A percentile compares a stretch with the other conserved stretches of the same genome.
These are phyloP conservation scores for Cordia subcordata DNA, from an alignment of 257 asterid species.

Conservation along the genomic window DNA sequence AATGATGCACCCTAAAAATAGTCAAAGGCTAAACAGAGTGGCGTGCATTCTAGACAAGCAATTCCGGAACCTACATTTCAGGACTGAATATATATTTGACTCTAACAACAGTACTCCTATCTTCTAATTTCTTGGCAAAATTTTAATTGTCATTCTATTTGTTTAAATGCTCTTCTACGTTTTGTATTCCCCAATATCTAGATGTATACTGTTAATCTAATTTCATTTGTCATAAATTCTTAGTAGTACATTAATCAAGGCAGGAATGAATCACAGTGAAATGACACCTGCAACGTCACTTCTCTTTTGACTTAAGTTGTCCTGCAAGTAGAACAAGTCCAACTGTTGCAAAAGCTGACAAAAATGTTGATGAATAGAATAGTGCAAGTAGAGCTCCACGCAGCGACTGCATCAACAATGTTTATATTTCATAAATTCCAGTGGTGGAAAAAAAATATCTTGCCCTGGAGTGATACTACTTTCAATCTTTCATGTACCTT, in stretches of 20 bases:
- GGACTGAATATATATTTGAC: no score
- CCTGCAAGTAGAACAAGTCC: constrained; percentile 74
- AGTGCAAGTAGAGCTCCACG: constrained; percentile 59
- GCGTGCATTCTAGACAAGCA: no score
- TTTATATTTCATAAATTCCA: constrained; percentile 1
- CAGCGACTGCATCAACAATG: constrained; percentile 56
- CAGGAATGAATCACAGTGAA: background rate
- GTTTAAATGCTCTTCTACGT: no score
- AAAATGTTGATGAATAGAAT: constrained; percentile 55
- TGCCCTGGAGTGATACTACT: background rate
- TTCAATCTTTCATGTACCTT: constrained; percentile 43
- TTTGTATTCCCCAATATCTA: no score
- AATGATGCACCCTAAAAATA: no score
- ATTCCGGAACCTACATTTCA: no score
- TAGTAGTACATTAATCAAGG: background rate
- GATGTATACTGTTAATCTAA: background rate
- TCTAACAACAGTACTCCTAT: no score
- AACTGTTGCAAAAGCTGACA: constrained; percentile 47
- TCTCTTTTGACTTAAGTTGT: constrained; percentile 52
- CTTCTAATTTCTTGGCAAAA: no score
- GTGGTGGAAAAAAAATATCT: background rate
- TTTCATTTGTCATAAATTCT: background rate
- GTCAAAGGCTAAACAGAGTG: no score
- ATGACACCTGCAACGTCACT: constrained; percentile 30
- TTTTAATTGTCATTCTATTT: no score